Conservation (phyloP, 1,284 basidiomycete genomes). For the Lentinus polychrous region DNA sequence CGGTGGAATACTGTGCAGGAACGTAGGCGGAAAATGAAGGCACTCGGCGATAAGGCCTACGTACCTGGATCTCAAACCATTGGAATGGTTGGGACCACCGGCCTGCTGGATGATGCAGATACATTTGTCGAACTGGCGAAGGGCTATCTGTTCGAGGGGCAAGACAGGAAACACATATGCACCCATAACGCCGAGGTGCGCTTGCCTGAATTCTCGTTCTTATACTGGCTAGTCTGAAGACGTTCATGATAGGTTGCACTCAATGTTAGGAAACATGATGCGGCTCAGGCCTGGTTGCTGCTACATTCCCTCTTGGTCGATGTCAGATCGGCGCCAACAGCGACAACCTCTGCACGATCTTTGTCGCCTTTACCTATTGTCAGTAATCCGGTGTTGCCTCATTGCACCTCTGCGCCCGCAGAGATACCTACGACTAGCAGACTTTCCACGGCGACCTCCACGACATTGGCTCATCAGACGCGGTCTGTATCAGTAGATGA, state of each 20-base stretch:
- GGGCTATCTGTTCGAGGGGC: slow-evolving; percentile 58
- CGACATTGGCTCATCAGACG: slow-evolving; percentile 4
- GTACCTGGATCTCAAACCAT: slow-evolving; percentile 46
- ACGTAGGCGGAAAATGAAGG: slow-evolving; percentile 36
- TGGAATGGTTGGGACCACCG: slow-evolving; percentile 39
- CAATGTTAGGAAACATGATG: slow-evolving; percentile 50
- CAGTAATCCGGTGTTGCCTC: slow-evolving; percentile 23
- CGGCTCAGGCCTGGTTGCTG: slow-evolving; percentile 66
- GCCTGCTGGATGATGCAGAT: slow-evolving; percentile 35
- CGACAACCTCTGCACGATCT: slow-evolving; percentile 21
- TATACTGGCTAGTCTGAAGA: neutral
- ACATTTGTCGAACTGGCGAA: slow-evolving; percentile 59
- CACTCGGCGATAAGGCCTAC: slow-evolving; percentile 43
- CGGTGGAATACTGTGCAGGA: slow-evolving; percentile 27
- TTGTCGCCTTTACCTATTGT: slow-evolving; percentile 15
- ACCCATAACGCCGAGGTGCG: slow-evolving; percentile 52
- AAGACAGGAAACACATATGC: slow-evolving; percentile 44
- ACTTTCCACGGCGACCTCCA: neutral
- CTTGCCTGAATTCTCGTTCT: slow-evolving; percentile 2
- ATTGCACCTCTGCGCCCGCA: slow-evolving; percentile 38
- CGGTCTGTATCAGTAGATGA: slow-evolving; percentile 19
- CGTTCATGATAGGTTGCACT: slow-evolving; percentile 44
- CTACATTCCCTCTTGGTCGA: slow-evolving; percentile 53
- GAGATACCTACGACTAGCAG: slow-evolving; percentile 26
- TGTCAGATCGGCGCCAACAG: slow-evolving; percentile 30